These are phyloP conservation scores for Neltuma alba DNA, from an alignment of 306 rosid species.

Conservation along the genomic window DNA sequence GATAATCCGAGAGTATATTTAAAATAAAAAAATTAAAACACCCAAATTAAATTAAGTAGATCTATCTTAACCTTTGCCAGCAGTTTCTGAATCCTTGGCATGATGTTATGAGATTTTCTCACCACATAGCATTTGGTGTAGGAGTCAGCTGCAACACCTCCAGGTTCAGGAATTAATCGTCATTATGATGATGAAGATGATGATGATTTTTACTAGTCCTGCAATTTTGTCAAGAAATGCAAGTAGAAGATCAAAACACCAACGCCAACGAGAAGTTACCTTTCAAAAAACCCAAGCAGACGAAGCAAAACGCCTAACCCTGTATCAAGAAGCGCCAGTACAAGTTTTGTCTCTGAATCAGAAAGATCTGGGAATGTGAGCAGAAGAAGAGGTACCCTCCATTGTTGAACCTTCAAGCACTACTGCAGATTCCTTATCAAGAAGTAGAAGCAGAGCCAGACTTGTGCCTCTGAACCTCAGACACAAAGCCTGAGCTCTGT, in stretches of 20 bases:
- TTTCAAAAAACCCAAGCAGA: conserved; percentile 32
- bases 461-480: conserved; percentile 28
- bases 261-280: conserved; percentile 36
- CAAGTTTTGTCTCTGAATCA: conserved; percentile 14
- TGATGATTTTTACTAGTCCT: conserved; percentile 17
- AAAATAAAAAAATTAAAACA: not conserved
- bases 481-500: not conserved
- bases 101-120: not conserved
- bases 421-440: conserved; percentile 1
- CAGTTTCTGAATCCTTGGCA: not conserved
- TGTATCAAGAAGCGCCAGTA: not conserved
- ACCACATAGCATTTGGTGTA: not conserved
- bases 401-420: not conserved
- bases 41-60: not conserved
- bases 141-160: conserved; percentile 22
- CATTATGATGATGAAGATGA: conserved; percentile 27
- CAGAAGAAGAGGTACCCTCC: conserved; percentile 14
- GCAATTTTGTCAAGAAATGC: conserved; percentile 14
- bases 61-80: not conserved
- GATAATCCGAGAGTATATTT: no score
- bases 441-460: conserved; percentile 24
- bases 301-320: conserved; percentile 27
- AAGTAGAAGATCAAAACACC: conserved; percentile 56
- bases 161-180: conserved; percentile 7
- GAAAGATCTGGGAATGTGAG: not conserved